phyloP scores from a whole-genome alignment of 169 alveolate genomes.

The Babesia gibsoni region DNA sequence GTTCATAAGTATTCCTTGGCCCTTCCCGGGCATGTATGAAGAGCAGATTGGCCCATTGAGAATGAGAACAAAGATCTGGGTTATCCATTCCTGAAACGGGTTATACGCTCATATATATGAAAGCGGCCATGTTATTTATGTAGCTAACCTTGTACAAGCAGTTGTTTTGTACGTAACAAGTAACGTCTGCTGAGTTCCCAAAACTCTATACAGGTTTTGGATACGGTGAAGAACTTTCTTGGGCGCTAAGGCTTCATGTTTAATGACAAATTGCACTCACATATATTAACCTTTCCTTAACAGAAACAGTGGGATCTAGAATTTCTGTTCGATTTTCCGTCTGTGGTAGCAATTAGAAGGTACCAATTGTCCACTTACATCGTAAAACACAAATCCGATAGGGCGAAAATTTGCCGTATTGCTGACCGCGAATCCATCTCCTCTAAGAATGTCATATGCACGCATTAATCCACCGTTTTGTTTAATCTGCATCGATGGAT shows the following conservation, averaged over 20 bases:
- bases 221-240: constrained; percentile 69
- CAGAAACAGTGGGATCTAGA: constrained; percentile 3
- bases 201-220: constrained; percentile 67
- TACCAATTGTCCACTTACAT: constrained; percentile 56
- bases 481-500: constrained; percentile 58
- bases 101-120: too few relatives aligned
- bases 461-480: constrained; percentile 71
- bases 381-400: constrained; percentile 72
- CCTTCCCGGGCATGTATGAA: constrained; percentile 20
- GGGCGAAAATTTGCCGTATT: constrained; percentile 70
- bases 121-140: background rate
- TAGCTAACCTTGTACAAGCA: constrained; percentile 21
- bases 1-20: background rate
- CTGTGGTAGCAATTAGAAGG: too few relatives aligned
- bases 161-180: constrained; percentile 17
- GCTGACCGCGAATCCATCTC: constrained; percentile 58
- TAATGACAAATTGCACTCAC: background rate
- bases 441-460: constrained; percentile 65
- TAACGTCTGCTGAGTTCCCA: constrained; percentile 70
- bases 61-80: constrained; percentile 60
- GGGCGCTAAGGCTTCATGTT: constrained; percentile 40
- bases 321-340: too few relatives aligned
- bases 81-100: constrained; percentile 53
- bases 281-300: constrained; percentile 1
- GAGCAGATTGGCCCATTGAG: constrained; percentile 42